Evolutionary conservation across 1,139 yeast species (phyloP).

Genomic region (Zygoascus sp.): DNA sequence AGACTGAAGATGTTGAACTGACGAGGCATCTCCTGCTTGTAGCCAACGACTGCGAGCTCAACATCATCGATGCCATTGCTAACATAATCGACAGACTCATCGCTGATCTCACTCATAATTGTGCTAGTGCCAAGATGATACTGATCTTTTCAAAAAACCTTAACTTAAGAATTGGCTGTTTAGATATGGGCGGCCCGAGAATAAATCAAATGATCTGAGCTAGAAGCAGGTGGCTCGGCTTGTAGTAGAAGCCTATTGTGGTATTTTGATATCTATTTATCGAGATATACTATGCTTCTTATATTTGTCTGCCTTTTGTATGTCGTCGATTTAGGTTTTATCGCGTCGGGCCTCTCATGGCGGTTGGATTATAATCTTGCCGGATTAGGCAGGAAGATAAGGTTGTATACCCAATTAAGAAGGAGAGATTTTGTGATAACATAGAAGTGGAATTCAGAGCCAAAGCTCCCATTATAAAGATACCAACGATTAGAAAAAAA

Average conservation of each 20-base stretch:
- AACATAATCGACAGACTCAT: background rate
- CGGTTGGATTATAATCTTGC: background rate
- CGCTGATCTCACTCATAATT: background rate
- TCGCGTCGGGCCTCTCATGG: background rate
- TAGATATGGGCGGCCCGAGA: too few relatives aligned
- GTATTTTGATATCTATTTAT: too few relatives aligned
- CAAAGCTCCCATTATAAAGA: too few relatives aligned
- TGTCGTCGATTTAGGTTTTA: background rate
- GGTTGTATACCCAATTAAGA: background rate
- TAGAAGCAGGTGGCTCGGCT: background rate
- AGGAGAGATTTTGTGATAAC: background rate
- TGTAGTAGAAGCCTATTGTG: background rate
- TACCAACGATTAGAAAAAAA: background rate
- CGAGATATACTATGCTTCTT: too few relatives aligned
- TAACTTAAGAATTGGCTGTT: background rate
- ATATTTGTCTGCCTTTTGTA: too few relatives aligned
- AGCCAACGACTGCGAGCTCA: conserved; percentile 22
- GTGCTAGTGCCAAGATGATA: too few relatives aligned
- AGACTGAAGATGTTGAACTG: conserved; percentile 51
- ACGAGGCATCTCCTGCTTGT: conserved; percentile 39
- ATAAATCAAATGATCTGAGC: too few relatives aligned
- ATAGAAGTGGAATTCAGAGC: too few relatives aligned
- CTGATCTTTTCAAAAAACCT: background rate
- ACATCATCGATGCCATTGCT: conserved; percentile 6
- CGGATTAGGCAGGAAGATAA: background rate